phyloP scores from a whole-genome alignment of 1,284 basidiomycete species.

The Entoloma clypeatum region DNA sequence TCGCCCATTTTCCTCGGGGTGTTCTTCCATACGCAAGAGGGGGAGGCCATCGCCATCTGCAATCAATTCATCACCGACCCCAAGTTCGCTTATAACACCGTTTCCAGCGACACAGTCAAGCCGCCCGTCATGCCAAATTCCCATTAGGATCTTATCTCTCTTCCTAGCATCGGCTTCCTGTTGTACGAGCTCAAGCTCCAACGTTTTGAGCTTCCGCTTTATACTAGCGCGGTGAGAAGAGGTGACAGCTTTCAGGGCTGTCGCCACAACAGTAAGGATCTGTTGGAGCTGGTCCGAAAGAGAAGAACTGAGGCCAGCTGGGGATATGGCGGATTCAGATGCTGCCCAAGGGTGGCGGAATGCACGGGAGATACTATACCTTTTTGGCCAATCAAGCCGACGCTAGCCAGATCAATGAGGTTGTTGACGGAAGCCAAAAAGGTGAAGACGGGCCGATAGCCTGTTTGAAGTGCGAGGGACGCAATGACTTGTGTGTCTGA shows the following conservation, averaged over 20 bases:
- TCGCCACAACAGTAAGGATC: conserved; percentile 78
- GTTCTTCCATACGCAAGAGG: conserved; percentile 9
- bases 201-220: conserved; percentile 35
- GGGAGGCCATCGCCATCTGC: conserved; percentile 34
- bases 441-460: conserved; percentile 89
- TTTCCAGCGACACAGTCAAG: conserved; percentile 79
- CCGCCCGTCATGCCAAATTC: conserved; percentile 78
- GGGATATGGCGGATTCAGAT: conserved; percentile 10
- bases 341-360: background rate
- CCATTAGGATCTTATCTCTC: conserved; percentile 46
- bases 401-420: conserved; percentile 88
- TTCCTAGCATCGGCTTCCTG: conserved; percentile 34
- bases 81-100: conserved; percentile 80
- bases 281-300: conserved; percentile 84
- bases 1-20: conserved; percentile 24
- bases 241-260: conserved; percentile 67
- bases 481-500: conserved; percentile 73
- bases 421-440: conserved; percentile 85
- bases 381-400: conserved; percentile 95
- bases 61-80: conserved; percentile 65
- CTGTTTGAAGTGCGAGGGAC: conserved; percentile 76
- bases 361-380: conserved; percentile 49
- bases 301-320: conserved; percentile 83
- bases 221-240: conserved; percentile 46
- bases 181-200: conserved; percentile 28